phyloP scores from a whole-genome alignment of 441 rosid species.

The Mallotus repandus region DNA sequence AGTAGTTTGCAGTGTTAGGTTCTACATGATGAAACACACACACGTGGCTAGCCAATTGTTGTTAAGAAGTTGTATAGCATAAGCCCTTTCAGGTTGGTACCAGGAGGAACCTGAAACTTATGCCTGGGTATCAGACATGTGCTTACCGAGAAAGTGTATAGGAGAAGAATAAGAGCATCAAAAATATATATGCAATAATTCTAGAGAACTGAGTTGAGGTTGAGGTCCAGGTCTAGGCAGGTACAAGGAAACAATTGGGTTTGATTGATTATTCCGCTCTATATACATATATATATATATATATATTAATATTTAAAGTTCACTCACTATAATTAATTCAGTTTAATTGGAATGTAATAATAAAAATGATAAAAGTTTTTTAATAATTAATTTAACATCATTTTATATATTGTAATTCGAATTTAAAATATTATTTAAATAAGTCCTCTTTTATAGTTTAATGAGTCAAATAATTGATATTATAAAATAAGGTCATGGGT shows the following conservation, averaged over 20 bases:
- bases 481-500: no score
- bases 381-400: no score
- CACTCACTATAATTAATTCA: no score
- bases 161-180: not conserved
- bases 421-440: no score
- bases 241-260: not conserved
- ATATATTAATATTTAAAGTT: no score
- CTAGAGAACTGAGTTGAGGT: not conserved
- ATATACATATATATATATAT: not conserved
- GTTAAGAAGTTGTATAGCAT: not conserved
- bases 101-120: conserved; percentile 13
- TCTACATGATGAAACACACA: not conserved
- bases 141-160: not conserved
- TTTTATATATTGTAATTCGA: no score
- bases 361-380: no score
- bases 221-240: not conserved
- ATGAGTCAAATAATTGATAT: no score
- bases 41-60: not conserved
- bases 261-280: not conserved
- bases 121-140: conserved; percentile 9
- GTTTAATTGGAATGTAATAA: no score
- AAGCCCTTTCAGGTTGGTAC: not conserved
- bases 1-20: not conserved
- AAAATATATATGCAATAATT: not conserved
- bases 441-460: no score